Evolutionary conservation across 768 basidiomycete genomes (phyloP), one percentile per base, ranked within the genome.

Genomic region (Tulasnella calospora): DNA sequence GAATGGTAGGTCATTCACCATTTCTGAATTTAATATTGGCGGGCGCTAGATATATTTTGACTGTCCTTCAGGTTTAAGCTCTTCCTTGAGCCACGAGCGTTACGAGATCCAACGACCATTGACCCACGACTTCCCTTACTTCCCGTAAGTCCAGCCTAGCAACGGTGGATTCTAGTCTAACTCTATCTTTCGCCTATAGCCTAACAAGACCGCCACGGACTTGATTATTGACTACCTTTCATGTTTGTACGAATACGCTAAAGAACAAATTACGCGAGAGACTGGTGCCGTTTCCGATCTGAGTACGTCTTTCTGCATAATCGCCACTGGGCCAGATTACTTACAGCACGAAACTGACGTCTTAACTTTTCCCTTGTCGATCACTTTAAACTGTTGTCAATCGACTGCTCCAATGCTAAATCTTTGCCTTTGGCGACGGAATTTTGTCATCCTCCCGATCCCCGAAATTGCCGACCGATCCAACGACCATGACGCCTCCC

Each of bases 231-330:
- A 95, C 83, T 96, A 93, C 83, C 86, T 96, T 47, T 88, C 89
- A 71, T 92, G 91, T 81, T 85, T 96, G 61, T 96, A 94, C 93
- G 91, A 92, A 82, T 92, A 95, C 81, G 93, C 93, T 21, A 93
- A 92, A 82, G 91, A 92, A 73, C 92, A 92, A 81, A 95, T 96
- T 81, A 95, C 94, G 23, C 89, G 90, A 78, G 92, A 96, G 81
- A 94, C 95, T 81, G 94, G 94, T 44, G 90, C 89, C 36, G 92
- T 96, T 6, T 93, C 92, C 30, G 94, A 95, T 85, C 87, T 95
- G 77, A 92, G 93, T 94, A 82, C 80, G 90, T 83, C 36, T 36
- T 21, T 36, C 19, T 71, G 35, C 27, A 17, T 71, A 70, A 40
- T 33, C 7, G 15, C 61, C 61, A 30, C 61, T 19, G 33, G 61